A percentile compares a stretch with the other conserved stretches of the same genome.
These are phyloP conservation scores for Fraxinus nigra DNA, from an alignment of 305 asterid genomes.

Conservation along the genomic window DNA sequence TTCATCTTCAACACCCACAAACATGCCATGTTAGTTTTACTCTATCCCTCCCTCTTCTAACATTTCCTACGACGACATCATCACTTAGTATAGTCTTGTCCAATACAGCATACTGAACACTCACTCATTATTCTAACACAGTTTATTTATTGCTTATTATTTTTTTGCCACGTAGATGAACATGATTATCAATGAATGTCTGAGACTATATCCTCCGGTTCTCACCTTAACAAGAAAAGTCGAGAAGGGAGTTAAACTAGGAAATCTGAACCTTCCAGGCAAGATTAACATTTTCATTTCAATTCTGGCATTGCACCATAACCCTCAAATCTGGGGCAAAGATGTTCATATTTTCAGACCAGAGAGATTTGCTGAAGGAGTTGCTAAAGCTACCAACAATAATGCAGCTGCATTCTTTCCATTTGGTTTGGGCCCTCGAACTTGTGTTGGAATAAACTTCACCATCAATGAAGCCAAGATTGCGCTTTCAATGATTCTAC, in stretches of 20 bases:
- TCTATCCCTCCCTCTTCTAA: too few species aligned
- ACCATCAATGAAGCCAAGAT: conserved; percentile 62
- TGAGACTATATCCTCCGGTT: neutral
- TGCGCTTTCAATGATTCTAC: conserved; percentile 58
- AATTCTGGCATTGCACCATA: neutral
- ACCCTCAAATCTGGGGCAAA: conserved; percentile 26
- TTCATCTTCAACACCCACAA: too few species aligned
- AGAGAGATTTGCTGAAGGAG: too few species aligned
- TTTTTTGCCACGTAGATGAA: neutral
- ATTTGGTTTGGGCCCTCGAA: too few species aligned
- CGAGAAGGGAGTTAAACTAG: neutral
- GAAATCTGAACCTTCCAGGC: neutral
- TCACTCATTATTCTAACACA: too few species aligned
- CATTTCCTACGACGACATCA: too few species aligned
- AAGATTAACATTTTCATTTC: neutral
- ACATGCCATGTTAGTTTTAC: too few species aligned
- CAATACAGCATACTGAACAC: too few species aligned
- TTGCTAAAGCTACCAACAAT: too few species aligned
- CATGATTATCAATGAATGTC: neutral
- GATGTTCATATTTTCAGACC: too few species aligned
- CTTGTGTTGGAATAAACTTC: conserved; percentile 31
- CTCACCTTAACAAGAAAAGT: neutral
- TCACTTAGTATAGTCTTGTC: too few species aligned
- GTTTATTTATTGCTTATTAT: neutral
- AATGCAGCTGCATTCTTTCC: too few species aligned